Conservation (phyloP, 1,284 basidiomycete genomes). For the Quambalaria eucalypti region DNA sequence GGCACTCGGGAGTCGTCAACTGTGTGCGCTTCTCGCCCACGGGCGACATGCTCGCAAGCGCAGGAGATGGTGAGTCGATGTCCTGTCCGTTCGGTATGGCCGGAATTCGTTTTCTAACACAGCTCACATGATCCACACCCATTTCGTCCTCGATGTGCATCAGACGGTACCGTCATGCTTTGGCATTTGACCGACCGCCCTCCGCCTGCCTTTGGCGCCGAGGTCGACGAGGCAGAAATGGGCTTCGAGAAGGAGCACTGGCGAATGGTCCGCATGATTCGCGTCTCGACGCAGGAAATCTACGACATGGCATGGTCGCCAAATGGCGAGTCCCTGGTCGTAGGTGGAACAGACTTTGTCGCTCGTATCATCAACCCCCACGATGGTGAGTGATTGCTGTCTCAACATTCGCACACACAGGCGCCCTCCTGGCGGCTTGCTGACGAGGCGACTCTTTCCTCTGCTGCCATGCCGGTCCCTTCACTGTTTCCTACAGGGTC, state of each 20-base stretch:
- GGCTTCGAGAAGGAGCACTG: slow-evolving; percentile 89
- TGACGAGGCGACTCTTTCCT: no score
- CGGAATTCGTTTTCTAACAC: not conserved
- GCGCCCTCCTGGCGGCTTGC: no score
- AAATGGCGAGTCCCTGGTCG: slow-evolving; percentile 80
- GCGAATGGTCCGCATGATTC: slow-evolving; percentile 79
- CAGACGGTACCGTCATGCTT: slow-evolving; percentile 92
- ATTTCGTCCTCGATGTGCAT: no score
- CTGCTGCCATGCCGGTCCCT: slow-evolving; percentile 88
- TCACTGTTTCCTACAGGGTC: slow-evolving; percentile 56
- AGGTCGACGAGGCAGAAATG: slow-evolving; percentile 64
- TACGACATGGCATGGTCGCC: slow-evolving; percentile 98
- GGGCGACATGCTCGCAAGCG: slow-evolving; percentile 39
- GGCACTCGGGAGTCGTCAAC: slow-evolving; percentile 91
- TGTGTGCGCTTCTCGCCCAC: slow-evolving; percentile 85
- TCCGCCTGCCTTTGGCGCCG: slow-evolving; percentile 51
- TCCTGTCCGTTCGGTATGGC: no score
- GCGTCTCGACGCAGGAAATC: slow-evolving; percentile 61
- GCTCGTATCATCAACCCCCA: slow-evolving; percentile 70
- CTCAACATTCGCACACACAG: no score
- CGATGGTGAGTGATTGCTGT: slow-evolving; percentile 62
- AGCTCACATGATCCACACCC: not conserved
- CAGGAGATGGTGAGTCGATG: slow-evolving; percentile 58
- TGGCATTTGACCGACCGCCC: slow-evolving; percentile 78
- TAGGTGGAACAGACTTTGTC: slow-evolving; percentile 91